These are phyloP conservation scores for Plasmodium vivax DNA, from an alignment of 169 alveolate genomes.

Conservation along the genomic window DNA sequence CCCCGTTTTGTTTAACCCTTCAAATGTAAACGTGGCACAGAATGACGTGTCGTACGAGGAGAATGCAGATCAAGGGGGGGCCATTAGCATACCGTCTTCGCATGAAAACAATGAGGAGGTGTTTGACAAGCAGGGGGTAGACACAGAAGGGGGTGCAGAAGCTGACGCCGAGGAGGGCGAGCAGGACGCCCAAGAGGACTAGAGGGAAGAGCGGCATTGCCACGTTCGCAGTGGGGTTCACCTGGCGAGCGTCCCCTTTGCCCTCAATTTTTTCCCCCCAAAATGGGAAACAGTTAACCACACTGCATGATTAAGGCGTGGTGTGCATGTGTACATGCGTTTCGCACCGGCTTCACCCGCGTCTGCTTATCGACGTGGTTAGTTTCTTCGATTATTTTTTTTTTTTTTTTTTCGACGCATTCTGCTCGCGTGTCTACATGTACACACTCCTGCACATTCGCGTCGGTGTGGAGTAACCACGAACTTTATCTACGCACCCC, in stretches of 20 bases:
- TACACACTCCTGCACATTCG: not conserved
- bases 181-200: not conserved
- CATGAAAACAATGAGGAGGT: conserved; percentile 19
- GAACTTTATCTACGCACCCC: not conserved
- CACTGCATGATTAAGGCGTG: not conserved
- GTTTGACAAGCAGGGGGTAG: not conserved
- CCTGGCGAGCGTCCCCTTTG: not conserved
- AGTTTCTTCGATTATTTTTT: not conserved
- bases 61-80: not conserved
- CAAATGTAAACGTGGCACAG: not conserved
- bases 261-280: not conserved
- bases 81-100: conserved; percentile 38
- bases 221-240: not conserved
- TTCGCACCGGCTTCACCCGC: not conserved
- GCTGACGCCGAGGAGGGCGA: not conserved
- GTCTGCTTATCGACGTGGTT: not conserved
- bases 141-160: not conserved
- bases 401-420: not conserved
- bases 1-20: not conserved
- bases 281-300: not conserved
- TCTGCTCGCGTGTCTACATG: not conserved
- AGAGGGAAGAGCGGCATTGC: not conserved
- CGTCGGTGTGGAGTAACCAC: not conserved
- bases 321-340: not conserved
- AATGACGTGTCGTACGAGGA: not conserved